Percentiles rank a stretch among this genome's conserved stretches.
Conservation (phyloP, 352 stramenopile genomes). For the Blastocystis sp. region DNA sequence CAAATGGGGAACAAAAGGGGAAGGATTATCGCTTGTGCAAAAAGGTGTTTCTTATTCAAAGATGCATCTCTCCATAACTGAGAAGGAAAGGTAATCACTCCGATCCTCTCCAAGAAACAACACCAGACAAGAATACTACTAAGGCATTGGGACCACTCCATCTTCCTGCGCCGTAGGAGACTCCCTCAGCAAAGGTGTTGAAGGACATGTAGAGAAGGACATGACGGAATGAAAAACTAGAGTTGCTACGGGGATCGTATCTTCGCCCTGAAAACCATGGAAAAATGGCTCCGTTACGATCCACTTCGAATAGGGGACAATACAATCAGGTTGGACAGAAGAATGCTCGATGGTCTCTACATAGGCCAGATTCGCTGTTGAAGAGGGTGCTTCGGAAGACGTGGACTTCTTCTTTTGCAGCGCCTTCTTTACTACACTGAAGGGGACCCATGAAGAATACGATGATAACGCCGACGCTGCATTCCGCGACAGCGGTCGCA, state of each 20-base stretch:
- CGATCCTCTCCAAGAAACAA: too few species aligned
- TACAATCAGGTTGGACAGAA: neutral
- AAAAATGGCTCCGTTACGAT: neutral
- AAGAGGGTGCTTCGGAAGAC: neutral
- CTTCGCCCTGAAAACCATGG: neutral
- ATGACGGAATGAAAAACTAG: neutral
- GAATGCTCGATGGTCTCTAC: neutral
- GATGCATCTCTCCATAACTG: too few species aligned
- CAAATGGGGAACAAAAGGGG: slow-evolving; percentile 9
- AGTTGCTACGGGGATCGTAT: neutral
- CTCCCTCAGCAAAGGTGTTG: too few species aligned
- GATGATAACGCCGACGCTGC: slow-evolving; percentile 32
- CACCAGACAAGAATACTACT: too few species aligned
- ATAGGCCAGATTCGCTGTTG: neutral
- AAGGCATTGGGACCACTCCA: too few species aligned
- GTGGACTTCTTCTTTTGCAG: neutral
- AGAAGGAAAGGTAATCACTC: too few species aligned
- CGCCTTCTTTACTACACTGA: slow-evolving; percentile 37
- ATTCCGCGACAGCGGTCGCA: slow-evolving; percentile 17
- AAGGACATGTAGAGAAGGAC: too few species aligned
- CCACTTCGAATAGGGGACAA: neutral
- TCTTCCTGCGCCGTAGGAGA: too few species aligned
- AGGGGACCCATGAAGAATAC: neutral
- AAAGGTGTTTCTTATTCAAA: neutral
- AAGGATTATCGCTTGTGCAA: neutral